Conservation (phyloP, 2,329 filamentous ascomycete species). For the Penicillium sp. region DNA sequence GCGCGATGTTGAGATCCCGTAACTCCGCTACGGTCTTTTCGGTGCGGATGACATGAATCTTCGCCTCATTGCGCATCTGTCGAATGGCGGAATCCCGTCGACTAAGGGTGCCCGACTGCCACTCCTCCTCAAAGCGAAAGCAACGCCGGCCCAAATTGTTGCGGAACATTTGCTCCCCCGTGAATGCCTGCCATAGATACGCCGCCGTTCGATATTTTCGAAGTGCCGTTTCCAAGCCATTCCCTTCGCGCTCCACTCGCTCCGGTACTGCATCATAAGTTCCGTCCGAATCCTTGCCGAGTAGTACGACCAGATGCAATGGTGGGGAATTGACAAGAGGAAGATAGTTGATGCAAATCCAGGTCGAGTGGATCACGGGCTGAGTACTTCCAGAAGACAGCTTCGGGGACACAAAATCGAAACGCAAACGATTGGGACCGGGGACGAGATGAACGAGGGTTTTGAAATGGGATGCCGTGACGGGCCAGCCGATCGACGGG, state of each 20-base stretch:
- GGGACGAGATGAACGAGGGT: constrained; percentile 87
- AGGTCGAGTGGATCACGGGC: constrained; percentile 74
- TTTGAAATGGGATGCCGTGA: constrained; percentile 89
- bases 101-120: constrained; percentile 82
- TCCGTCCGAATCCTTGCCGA: constrained; percentile 85
- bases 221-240: constrained; percentile 78
- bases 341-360: constrained; percentile 84
- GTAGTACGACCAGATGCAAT: constrained; percentile 83
- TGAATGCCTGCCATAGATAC: constrained; percentile 97
- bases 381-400: constrained; percentile 68
- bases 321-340: constrained; percentile 79
- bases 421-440: constrained; percentile 83
- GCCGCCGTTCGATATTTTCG: constrained; percentile 93
- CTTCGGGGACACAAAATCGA: constrained; percentile 87
- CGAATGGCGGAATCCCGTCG: constrained; percentile 72
- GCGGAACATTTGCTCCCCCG: constrained; percentile 92
- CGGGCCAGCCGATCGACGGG: constrained; percentile 83
- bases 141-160: constrained; percentile 83
- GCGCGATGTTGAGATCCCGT: constrained; percentile 75
- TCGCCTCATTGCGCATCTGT: constrained; percentile 86
- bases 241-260: constrained; percentile 77
- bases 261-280: constrained; percentile 84
- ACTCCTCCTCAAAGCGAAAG: constrained; percentile 94
- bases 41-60: constrained; percentile 81
- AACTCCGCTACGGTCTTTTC: constrained; percentile 87